These are phyloP conservation scores for Talaromyces marneffei DNA, from an alignment of 2,329 filamentous ascomycete genomes.

Conservation along the genomic window DNA sequence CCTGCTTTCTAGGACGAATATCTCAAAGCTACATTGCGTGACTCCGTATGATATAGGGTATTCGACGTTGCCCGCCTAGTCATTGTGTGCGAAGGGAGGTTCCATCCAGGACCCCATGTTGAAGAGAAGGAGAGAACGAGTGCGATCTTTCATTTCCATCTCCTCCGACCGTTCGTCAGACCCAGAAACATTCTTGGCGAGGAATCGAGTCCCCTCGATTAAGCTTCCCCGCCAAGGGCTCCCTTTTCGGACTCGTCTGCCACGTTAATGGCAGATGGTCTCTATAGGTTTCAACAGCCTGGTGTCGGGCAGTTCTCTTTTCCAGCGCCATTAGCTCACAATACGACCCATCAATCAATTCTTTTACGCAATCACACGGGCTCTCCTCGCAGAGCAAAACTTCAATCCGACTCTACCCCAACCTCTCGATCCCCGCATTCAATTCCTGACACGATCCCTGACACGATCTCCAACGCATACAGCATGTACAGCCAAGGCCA, in stretches of 20 bases:
- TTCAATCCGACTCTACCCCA: constrained; percentile 43
- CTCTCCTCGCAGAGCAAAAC: constrained; percentile 40
- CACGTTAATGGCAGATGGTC: constrained; percentile 52
- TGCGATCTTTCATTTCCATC: constrained; percentile 34
- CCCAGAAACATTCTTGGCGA: background rate
- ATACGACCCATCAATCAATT: constrained; percentile 36
- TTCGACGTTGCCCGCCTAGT: constrained; percentile 12
- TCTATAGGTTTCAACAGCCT: constrained; percentile 51
- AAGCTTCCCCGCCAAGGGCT: constrained; percentile 24
- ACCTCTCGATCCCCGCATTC: constrained; percentile 44
- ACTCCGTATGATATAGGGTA: constrained; percentile 12
- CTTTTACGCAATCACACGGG: constrained; percentile 28
- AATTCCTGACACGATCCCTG: constrained; percentile 38
- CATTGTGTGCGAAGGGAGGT: constrained; percentile 22
- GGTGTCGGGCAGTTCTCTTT: constrained; percentile 48
- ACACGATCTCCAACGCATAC: constrained; percentile 39
- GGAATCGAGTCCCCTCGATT: constrained; percentile 22
- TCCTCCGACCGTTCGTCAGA: constrained; percentile 14
- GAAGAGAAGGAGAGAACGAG: constrained; percentile 45
- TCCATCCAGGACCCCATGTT: constrained; percentile 41
- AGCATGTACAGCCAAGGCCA: constrained; percentile 46
- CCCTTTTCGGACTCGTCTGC: constrained; percentile 41
- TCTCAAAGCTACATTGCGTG: background rate
- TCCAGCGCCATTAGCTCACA: constrained; percentile 41
- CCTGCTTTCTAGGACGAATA: background rate